Base-by-base conservation (phyloP, 176 grass and related monocot species). In the Eragrostis curvula region DNA sequence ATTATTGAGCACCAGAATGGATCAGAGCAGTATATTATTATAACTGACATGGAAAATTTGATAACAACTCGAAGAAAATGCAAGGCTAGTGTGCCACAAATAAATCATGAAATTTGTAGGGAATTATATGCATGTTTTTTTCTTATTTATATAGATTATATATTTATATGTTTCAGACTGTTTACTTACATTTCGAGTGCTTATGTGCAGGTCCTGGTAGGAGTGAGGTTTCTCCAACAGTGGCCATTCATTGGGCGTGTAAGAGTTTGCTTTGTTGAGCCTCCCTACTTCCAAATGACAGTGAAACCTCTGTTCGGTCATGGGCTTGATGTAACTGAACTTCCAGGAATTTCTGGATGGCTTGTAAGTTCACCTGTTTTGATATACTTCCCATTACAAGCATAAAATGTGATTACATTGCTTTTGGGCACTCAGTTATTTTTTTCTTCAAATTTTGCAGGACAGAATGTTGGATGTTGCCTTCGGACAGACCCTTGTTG, bases 331-430 rank as follows among this genome's bases (percentile, higher is more conserved):
- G 93, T 99, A 32, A 89, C 96, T 67, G 96, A 99, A 88, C 82
- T 99, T 76, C 96, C 96, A 60, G 93, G 93, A 76, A 96, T 99
- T 90, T 96, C 93, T 73, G 96, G 96, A 81, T 99, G 96, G 93
- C 96, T 99, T 84, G 96, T 99, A 91, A 79, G 93, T 58, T 23
- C 59, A 23, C 51, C 11, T 76, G 51, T 45, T 87, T 50, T 12
- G 14, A 30, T 84, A 15, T 57, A 51, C 0, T 29, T 75, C 32
- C 59, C 15, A 8, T 16, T 77, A 68, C 9, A 9, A 68, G 25
- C 11, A 79, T 76, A 59, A 80, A 71, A 78, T 48, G 9, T 69
- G 25, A 13, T 23, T 55, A 39, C 27, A 81, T 60, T 78, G 67
- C 61, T 48, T 86, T 63, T 36, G 17, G 14, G 59, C 1, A 67